phyloP scores from a whole-genome alignment of 768 basidiomycete genomes.

The Rhodotorula toruloides region DNA sequence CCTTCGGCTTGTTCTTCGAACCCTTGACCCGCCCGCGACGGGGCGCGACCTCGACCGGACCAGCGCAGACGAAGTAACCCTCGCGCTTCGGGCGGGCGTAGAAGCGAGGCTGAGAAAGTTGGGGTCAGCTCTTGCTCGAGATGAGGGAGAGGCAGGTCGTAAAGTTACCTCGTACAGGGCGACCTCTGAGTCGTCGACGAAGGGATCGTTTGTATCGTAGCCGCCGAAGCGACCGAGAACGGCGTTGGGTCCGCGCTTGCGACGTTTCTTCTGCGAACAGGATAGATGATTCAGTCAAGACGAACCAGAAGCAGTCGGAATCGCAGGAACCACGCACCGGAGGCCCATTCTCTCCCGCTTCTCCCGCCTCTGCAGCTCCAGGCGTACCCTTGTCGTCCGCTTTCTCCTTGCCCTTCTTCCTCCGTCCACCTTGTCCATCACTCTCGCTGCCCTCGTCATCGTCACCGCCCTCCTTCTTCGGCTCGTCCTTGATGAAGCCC shows the following conservation, averaged over 20 bases:
- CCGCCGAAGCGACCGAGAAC: slow-evolving; percentile 56
- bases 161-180: slow-evolving; percentile 64
- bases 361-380: background rate
- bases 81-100: slow-evolving; percentile 87
- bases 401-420: slow-evolving; percentile 14
- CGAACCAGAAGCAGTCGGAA: background rate
- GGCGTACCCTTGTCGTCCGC: background rate
- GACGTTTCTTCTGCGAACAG: slow-evolving; percentile 18
- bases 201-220: slow-evolving; percentile 86
- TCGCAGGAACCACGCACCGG: background rate
- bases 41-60: slow-evolving; percentile 20
- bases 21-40: slow-evolving; percentile 21
- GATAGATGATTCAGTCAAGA: background rate
- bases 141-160: fast-evolving
- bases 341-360: background rate
- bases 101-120: slow-evolving; percentile 57
- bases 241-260: slow-evolving; percentile 34
- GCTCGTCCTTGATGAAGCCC: slow-evolving; percentile 17
- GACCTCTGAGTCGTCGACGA: slow-evolving; percentile 96
- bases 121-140: background rate
- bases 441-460: slow-evolving; percentile 18
- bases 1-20: slow-evolving; percentile 35
- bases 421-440: slow-evolving; percentile 17
- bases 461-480: slow-evolving; percentile 6
- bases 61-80: slow-evolving; percentile 49